Conservation (phyloP, 1,139 yeast genomes). For the Diutina pseudorugosa region DNA sequence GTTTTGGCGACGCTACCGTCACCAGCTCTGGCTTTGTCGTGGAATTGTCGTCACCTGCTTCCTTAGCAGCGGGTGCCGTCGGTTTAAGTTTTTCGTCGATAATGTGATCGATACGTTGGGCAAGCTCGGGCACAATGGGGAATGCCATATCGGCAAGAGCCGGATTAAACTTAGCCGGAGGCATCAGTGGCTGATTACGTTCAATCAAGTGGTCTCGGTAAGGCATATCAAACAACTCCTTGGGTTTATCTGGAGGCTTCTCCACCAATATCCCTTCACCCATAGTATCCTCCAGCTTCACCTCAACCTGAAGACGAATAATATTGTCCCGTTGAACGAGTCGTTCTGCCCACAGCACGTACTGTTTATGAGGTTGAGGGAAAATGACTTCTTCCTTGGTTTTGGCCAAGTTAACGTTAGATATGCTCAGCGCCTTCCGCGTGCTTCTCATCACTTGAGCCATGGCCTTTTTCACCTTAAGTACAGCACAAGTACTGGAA, state of each 20-base stretch:
- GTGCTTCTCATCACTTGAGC: constrained; percentile 46
- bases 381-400: constrained; percentile 29
- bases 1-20: background rate
- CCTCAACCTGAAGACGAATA: constrained; percentile 8
- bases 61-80: background rate
- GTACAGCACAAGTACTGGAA: constrained; percentile 32
- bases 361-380: constrained; percentile 20
- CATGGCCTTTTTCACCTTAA: constrained; percentile 50
- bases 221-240: background rate
- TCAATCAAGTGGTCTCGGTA: constrained; percentile 6
- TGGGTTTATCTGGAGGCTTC: background rate
- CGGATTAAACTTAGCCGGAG: background rate
- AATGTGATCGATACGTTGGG: background rate
- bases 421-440: constrained; percentile 36
- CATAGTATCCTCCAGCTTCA: constrained; percentile 13
- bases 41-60: too few species aligned
- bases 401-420: constrained; percentile 24
- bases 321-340: constrained; percentile 19
- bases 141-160: background rate
- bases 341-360: constrained; percentile 29
- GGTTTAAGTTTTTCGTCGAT: background rate
- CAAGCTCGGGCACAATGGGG: background rate
- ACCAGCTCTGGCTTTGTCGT: too few species aligned
- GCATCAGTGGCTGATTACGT: background rate
- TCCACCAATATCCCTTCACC: constrained; percentile 8